Conservation (phyloP, 108 stramenopile genomes). For the Skeletonema grethae region DNA sequence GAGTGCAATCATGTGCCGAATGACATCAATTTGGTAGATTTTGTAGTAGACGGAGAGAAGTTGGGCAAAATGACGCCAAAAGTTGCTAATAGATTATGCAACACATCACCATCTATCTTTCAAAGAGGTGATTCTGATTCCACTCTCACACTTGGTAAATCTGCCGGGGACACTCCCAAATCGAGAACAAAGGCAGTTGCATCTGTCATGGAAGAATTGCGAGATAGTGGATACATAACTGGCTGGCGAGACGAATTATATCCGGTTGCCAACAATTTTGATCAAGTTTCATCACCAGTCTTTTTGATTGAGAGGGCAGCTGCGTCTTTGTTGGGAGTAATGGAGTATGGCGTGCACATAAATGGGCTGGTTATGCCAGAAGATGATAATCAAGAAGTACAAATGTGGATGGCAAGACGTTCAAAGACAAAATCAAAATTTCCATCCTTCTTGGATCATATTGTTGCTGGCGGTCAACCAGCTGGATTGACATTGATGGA, state of each 20-base stretch:
- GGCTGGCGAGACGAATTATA: slow-evolving; percentile 89
- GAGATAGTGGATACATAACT: slow-evolving; percentile 58
- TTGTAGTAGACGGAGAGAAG: slow-evolving; percentile 58
- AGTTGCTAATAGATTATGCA: slow-evolving; percentile 59
- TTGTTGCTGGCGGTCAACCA: slow-evolving; percentile 90
- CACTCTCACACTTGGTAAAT: slow-evolving; percentile 43
- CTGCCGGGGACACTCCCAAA: slow-evolving; percentile 54
- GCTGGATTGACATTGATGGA: slow-evolving; percentile 78
- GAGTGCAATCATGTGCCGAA: slow-evolving; percentile 63
- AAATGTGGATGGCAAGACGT: slow-evolving; percentile 89
- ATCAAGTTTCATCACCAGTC: slow-evolving; percentile 45
- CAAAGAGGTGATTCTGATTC: background rate
- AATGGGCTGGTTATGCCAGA: slow-evolving; percentile 71
- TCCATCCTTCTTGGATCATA: slow-evolving; percentile 89
- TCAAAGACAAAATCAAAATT: slow-evolving; percentile 81
- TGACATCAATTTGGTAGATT: slow-evolving; percentile 58
- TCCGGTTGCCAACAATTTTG: slow-evolving; percentile 66
- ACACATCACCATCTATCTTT: slow-evolving; percentile 3
- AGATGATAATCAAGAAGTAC: slow-evolving; percentile 25
- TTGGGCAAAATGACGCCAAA: slow-evolving; percentile 67
- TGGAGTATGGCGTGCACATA: slow-evolving; percentile 79
- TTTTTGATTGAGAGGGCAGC: slow-evolving; percentile 89
- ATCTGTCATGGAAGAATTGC: slow-evolving; percentile 57
- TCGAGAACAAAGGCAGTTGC: slow-evolving; percentile 64
- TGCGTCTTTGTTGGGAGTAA: slow-evolving; percentile 65